Evolutionary conservation across 495 filamentous ascomycete species (phyloP).

Genomic region (Evernia prunastri): DNA sequence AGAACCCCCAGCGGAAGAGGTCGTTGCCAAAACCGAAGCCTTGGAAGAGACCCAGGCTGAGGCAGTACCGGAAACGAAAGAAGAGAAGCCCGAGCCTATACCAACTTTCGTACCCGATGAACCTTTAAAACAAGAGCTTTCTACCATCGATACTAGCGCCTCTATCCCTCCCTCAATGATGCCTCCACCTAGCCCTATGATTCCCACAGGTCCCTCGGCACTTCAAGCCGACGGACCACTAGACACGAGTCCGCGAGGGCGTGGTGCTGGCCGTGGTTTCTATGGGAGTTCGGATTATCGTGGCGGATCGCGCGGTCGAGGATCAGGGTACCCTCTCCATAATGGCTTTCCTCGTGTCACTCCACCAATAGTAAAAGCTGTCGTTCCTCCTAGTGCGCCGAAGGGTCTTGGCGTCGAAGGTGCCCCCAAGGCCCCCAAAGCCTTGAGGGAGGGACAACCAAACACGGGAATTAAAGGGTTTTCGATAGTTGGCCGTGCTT

Average conservation of each 20-base stretch:
- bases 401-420: constrained; percentile 59
- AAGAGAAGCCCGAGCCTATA: constrained; percentile 22
- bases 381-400: constrained; percentile 33
- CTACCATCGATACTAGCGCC: neutral
- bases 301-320: constrained; percentile 31
- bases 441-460: constrained; percentile 79
- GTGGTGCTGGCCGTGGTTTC: constrained; percentile 22
- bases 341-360: constrained; percentile 20
- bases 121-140: constrained; percentile 5
- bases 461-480: constrained; percentile 48
- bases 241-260: constrained; percentile 19
- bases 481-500: constrained; percentile 29
- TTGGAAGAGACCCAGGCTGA: constrained; percentile 22
- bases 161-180: constrained; percentile 19
- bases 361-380: constrained; percentile 20
- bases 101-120: constrained; percentile 20
- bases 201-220: constrained; percentile 26
- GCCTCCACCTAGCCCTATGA: constrained; percentile 27
- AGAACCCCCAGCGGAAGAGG: constrained; percentile 11
- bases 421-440: constrained; percentile 88
- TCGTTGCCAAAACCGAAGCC: constrained; percentile 18
- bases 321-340: constrained; percentile 22
- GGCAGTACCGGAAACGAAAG: constrained; percentile 9
- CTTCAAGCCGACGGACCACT: constrained; percentile 8
- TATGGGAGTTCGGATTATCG: constrained; percentile 23